Base-by-base conservation (phyloP, 1,139 yeast genomes). In the Dujonia santamariae region DNA sequence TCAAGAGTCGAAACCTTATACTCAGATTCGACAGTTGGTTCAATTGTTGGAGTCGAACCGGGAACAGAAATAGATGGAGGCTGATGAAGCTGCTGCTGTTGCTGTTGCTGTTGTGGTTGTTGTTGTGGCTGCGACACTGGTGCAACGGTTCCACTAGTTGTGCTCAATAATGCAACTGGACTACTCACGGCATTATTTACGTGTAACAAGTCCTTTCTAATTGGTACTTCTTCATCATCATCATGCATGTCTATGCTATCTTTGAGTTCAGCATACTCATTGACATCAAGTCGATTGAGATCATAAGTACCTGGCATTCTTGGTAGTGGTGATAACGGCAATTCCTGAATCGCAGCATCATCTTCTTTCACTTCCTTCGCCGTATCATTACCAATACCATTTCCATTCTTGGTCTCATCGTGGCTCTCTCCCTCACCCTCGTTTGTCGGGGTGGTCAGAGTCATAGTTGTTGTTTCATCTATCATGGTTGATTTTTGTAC, bases 281-380 rank as follows among this genome's bases (percentile, higher is more conserved):
- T 50, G 30, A 47, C 45, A 30, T 50, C 45, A 15, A 43, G 43
- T 32, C 76, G 84, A 39, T 65, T 72, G 31, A 80, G 80, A 49
- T 80, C 73, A 43, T 72, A 61, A 0, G 81, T 72, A 1, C 79
- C 86, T 1, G 82, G 80, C 54, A 74, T 67, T 32, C 86, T 57
- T 8, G 85, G 86, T n/a, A 78, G 50, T 7, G 17, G 17, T 8
- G 33, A 19, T 21, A 15, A 9, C 27, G 17, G 27, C 27, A n/a
- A n/a, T n/a, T n/a, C n/a, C n/a, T n/a, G n/a, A n/a, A n/a, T n/a
- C n/a, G n/a, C n/a, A n/a, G n/a, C n/a, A n/a, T n/a, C n/a, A n/a
- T n/a, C n/a, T n/a, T n/a, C n/a, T n/a, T n/a, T n/a, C n/a, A n/a
- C n/a, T n/a, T n/a, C n/a, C n/a, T n/a, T n/a, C n/a, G n/a, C n/a